These are phyloP conservation scores for Boletus fagicola DNA, from an alignment of 768 basidiomycete genomes.

Conservation along the genomic window DNA sequence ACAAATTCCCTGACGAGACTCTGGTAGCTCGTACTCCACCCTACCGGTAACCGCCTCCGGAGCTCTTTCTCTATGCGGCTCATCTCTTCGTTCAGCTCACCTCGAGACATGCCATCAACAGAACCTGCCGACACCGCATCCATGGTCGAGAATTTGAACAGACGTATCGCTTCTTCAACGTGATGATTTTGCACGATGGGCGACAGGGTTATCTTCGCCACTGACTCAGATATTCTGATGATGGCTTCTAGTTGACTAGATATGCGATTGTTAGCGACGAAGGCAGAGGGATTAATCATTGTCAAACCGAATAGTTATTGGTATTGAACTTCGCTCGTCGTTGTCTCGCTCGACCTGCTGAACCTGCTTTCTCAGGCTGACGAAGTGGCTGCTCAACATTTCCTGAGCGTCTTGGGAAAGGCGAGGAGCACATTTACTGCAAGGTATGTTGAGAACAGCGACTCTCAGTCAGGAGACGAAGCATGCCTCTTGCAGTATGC, in stretches of 20 bases:
- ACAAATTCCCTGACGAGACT: conserved; percentile 92
- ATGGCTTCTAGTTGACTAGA: conserved; percentile 92
- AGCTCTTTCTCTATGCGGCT: conserved; percentile 85
- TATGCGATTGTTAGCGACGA: conserved; percentile 3
- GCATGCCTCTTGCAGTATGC: conserved; percentile 91
- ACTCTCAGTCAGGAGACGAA: background rate
- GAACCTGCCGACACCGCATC: conserved; percentile 95
- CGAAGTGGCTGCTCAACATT: conserved; percentile 95
- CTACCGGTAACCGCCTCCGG: conserved; percentile 78
- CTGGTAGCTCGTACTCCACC: conserved; percentile 97
- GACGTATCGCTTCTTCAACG: conserved; percentile 94
- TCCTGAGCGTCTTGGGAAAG: conserved; percentile 92
- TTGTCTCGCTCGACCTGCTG: conserved; percentile 96
- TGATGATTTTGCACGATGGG: conserved; percentile 87
- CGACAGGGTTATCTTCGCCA: conserved; percentile 91
- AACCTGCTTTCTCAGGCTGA: conserved; percentile 87
- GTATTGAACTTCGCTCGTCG: conserved; percentile 96
- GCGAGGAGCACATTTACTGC: conserved; percentile 93
- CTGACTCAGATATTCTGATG: conserved; percentile 95
- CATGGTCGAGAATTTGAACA: conserved; percentile 99
- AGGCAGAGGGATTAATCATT: background rate
- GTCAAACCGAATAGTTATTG: conserved; percentile 92
- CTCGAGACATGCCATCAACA: conserved; percentile 87
- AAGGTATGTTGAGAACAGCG: background rate
- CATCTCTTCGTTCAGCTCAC: conserved; percentile 94